Conservation (phyloP, 768 basidiomycete species). For the Podaxis carcinomalis region DNA sequence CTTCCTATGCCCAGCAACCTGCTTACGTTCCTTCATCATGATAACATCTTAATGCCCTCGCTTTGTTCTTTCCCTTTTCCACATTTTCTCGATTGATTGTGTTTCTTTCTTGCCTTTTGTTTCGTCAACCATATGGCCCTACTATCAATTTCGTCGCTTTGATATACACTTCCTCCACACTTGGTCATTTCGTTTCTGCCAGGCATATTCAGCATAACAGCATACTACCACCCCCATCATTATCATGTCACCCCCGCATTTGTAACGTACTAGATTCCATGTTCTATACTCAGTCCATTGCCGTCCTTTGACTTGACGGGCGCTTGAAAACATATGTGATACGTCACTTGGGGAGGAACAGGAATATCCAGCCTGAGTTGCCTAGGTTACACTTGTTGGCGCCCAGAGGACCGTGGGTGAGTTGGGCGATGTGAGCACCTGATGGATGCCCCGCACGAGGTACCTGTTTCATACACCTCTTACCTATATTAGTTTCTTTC, state of each 20-base stretch:
- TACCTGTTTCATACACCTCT: not conserved
- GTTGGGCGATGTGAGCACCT: not conserved
- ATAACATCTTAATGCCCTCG: conserved; percentile 18
- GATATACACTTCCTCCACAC: conserved; percentile 33
- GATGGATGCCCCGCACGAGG: not conserved
- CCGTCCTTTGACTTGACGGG: not conserved
- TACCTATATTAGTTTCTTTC: not conserved
- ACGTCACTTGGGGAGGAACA: not conserved
- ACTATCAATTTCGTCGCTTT: conserved; percentile 27
- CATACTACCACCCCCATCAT: conserved; percentile 32
- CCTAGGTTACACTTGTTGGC: not conserved
- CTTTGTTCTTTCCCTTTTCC: conserved; percentile 18
- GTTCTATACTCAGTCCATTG: not conserved
- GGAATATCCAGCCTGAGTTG: not conserved
- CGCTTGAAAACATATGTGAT: not conserved
- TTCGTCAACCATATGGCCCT: conserved; percentile 24
- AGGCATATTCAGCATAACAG: conserved; percentile 26
- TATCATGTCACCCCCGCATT: conserved; percentile 25
- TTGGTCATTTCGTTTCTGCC: conserved; percentile 14
- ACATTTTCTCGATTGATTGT: not conserved
- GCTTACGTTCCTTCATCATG: conserved; percentile 30
- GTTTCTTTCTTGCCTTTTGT: conserved; percentile 19
- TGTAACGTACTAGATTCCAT: conserved; percentile 12
- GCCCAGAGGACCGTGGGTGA: conserved; percentile 3
- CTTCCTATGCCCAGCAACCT: conserved; percentile 17